Conservation (phyloP, 106 monocot genomes). For the Dendrobium chrysotoxum region DNA sequence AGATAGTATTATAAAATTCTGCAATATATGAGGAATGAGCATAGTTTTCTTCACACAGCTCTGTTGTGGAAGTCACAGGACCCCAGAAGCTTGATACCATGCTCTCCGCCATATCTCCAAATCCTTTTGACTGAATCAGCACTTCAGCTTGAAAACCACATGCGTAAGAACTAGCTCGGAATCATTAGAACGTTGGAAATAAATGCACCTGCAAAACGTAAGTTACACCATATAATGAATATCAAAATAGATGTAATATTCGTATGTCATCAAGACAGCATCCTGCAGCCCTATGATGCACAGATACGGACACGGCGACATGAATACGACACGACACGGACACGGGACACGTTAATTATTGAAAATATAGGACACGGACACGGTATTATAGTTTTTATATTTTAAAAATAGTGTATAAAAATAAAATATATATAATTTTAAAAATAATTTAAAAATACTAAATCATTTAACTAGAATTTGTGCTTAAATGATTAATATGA, state of each 20-base stretch:
- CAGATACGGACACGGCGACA: no score
- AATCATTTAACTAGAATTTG: no score
- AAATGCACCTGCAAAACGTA: slow-evolving; percentile 5
- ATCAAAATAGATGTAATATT: slow-evolving; percentile 2
- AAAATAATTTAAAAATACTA: no score
- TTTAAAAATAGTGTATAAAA: no score
- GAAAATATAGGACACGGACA: no score
- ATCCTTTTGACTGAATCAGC: not conserved
- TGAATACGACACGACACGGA: no score
- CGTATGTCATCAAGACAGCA: not conserved
- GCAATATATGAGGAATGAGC: slow-evolving; percentile 33
- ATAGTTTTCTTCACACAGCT: slow-evolving; percentile 40
- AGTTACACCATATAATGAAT: not conserved
- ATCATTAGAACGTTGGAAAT: not conserved
- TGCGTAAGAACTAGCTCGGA: not conserved
- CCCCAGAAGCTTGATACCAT: slow-evolving; percentile 47
- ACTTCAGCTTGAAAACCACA: not conserved
- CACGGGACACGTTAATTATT: no score
- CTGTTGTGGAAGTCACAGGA: slow-evolving; percentile 36
- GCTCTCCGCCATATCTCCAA: slow-evolving; percentile 27
- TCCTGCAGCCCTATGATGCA: no score
- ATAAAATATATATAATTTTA: no score
- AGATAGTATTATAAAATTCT: slow-evolving; percentile 44
- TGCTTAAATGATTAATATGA: no score
- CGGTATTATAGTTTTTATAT: no score